These are phyloP conservation scores for Apium graveolens DNA, from an alignment of 129 eudicot species.

Conservation along the genomic window DNA sequence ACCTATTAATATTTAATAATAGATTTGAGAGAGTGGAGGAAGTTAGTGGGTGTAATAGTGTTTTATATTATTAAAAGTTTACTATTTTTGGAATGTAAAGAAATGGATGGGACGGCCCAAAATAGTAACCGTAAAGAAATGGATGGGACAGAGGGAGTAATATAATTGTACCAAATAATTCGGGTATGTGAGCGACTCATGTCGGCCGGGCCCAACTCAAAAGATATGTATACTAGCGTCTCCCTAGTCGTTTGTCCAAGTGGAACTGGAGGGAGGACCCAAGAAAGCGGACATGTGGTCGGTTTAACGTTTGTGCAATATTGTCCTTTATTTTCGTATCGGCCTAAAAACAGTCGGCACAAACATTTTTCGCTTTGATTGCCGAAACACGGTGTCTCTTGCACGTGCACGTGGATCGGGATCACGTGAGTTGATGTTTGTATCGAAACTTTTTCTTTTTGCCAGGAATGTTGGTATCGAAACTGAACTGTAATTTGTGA, in stretches of 20 bases:
- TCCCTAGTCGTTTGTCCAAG: neutral
- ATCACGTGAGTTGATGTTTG: neutral
- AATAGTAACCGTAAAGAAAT: no score
- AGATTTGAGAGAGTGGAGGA: no score
- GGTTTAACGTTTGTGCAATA: conserved; percentile 9
- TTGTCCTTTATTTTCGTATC: neutral
- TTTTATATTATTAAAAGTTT: no score
- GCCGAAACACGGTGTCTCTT: neutral
- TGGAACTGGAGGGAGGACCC: neutral
- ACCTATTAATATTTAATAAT: no score
- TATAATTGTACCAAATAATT: no score
- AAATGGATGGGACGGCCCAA: no score
- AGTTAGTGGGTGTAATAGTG: no score
- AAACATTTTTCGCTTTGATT: neutral
- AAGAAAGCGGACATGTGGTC: conserved; percentile 2
- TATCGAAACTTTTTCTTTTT: no score
- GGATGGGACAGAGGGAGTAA: no score
- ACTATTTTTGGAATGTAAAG: no score
- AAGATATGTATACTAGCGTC: neutral
- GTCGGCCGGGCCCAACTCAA: neutral
- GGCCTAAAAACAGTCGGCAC: neutral
- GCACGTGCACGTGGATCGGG: conserved; percentile 4
- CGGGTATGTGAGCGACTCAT: neutral
- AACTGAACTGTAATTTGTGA: no score
- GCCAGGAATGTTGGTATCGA: no score